phyloP scores from a whole-genome alignment of 495 filamentous ascomycete species.

The Aspergillus homomorphus region DNA sequence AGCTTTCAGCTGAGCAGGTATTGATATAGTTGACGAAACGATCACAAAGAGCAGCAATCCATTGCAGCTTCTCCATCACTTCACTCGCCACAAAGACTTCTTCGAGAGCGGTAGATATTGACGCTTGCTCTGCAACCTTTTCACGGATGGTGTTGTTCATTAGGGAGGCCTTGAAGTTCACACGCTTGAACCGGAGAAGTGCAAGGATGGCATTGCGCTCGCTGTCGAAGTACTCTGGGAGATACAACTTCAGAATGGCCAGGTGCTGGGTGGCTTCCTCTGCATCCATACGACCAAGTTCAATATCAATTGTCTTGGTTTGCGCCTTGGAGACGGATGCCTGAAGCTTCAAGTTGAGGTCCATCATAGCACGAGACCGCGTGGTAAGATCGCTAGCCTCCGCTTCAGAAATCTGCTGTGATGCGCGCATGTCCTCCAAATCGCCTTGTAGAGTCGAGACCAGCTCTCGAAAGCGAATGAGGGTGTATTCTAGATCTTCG shows the following conservation, averaged over 20 bases:
- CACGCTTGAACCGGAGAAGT: slow-evolving; percentile 78
- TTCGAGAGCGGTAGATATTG: slow-evolving; percentile 60
- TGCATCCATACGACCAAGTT: slow-evolving; percentile 81
- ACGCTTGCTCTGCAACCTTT: slow-evolving; percentile 54
- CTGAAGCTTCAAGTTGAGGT: slow-evolving; percentile 91
- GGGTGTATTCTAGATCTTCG: slow-evolving; percentile 84
- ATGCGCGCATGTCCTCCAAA: slow-evolving; percentile 85
- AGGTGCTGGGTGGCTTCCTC: slow-evolving; percentile 88
- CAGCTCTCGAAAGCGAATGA: slow-evolving; percentile 82
- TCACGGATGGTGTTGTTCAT: slow-evolving; percentile 79
- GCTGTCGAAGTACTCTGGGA: slow-evolving; percentile 78
- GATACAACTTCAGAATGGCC: slow-evolving; percentile 79
- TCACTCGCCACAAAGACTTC: slow-evolving; percentile 74
- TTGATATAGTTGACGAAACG: slow-evolving; percentile 77
- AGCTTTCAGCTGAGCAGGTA: slow-evolving; percentile 71
- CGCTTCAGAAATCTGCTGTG: slow-evolving; percentile 85
- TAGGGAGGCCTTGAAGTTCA: slow-evolving; percentile 83
- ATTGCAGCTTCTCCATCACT: slow-evolving; percentile 78
- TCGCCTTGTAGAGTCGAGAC: slow-evolving; percentile 83
- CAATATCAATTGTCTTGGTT: slow-evolving; percentile 88
- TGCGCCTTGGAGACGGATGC: slow-evolving; percentile 85
- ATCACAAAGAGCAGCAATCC: slow-evolving; percentile 77
- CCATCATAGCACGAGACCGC: slow-evolving; percentile 89
- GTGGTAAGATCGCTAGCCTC: slow-evolving; percentile 83
- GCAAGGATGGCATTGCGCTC: slow-evolving; percentile 82